These are phyloP conservation scores for Colletotrichum salicis DNA, from an alignment of 2,329 filamentous ascomycete species.

Conservation along the genomic window DNA sequence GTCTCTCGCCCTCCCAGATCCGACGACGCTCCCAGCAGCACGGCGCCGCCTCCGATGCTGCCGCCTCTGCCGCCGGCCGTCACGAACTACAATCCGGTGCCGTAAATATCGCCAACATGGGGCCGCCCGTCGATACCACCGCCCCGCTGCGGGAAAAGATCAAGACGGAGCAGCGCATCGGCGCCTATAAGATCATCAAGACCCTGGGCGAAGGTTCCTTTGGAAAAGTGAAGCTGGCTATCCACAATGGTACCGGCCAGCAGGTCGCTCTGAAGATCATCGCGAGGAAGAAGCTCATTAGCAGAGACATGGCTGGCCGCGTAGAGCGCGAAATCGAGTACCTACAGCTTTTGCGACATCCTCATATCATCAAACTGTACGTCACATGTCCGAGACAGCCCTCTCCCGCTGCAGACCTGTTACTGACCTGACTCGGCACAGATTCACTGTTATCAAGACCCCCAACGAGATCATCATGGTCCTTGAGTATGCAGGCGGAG, in stretches of 20 bases:
- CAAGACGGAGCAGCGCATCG: slow-evolving; percentile 84
- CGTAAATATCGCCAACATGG: slow-evolving; percentile 48
- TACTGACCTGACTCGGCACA: slow-evolving; percentile 47
- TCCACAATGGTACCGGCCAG: slow-evolving; percentile 90
- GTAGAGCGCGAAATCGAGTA: slow-evolving; percentile 99
- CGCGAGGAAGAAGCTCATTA: slow-evolving; percentile 93
- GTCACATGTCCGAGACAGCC: slow-evolving; percentile 41
- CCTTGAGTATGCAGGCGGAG: slow-evolving; percentile 94
- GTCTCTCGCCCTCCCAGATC: slow-evolving; percentile 65
- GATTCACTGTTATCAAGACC: slow-evolving; percentile 96
- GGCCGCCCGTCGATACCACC: slow-evolving; percentile 39
- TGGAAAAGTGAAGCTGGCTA: slow-evolving; percentile 97
- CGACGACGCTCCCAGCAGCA: slow-evolving; percentile 55
- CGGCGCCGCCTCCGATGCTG: slow-evolving; percentile 25
- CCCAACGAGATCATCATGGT: slow-evolving; percentile 98
- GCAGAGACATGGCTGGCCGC: slow-evolving; percentile 95
- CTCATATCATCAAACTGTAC: slow-evolving; percentile 98
- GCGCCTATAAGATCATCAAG: slow-evolving; percentile 89
- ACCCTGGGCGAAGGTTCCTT: slow-evolving; percentile 97
- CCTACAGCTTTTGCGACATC: slow-evolving; percentile 91
- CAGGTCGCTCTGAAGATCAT: slow-evolving; percentile 99
- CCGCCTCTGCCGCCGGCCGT: slow-evolving; percentile 36
- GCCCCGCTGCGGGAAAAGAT: slow-evolving; percentile 52
- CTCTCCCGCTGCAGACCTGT: not conserved
- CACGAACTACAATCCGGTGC: slow-evolving; percentile 39